Conservation (phyloP, 176 grass and related monocot genomes). For the Bolboschoenus planiculmis region DNA sequence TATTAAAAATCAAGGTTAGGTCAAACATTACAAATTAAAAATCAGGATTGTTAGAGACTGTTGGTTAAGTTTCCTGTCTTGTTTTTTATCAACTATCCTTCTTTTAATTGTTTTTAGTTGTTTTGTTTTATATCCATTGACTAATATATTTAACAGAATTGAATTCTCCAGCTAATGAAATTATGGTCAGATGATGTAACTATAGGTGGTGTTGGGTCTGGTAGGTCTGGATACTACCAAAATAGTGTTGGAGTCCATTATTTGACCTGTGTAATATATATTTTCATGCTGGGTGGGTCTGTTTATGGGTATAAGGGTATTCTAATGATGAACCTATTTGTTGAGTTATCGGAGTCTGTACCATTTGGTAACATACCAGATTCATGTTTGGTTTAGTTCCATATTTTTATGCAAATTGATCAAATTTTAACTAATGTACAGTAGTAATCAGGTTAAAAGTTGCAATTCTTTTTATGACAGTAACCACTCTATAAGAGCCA, state of each 20-base stretch:
- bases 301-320: neutral
- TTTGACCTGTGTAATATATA: neutral
- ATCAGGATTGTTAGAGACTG: neutral
- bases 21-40: neutral
- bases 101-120: neutral
- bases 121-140: neutral
- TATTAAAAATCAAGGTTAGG: too few species aligned
- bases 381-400: neutral
- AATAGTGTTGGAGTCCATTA: neutral
- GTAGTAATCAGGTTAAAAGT: neutral
- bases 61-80: neutral
- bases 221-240: neutral
- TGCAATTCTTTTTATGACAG: neutral
- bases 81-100: neutral
- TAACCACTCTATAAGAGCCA: slow-evolving; percentile 20
- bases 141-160: neutral
- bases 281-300: neutral
- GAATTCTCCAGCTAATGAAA: neutral
- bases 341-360: neutral
- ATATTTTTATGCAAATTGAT: neutral
- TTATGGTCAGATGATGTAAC: neutral
- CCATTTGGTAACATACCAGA: neutral
- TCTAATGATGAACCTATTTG: neutral
- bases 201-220: neutral
- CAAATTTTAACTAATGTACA: neutral